Percentiles rank a stretch among this genome's conserved stretches.
phyloP scores from a whole-genome alignment of 1,284 basidiomycete genomes.

The Heterobasidion parviporum region DNA sequence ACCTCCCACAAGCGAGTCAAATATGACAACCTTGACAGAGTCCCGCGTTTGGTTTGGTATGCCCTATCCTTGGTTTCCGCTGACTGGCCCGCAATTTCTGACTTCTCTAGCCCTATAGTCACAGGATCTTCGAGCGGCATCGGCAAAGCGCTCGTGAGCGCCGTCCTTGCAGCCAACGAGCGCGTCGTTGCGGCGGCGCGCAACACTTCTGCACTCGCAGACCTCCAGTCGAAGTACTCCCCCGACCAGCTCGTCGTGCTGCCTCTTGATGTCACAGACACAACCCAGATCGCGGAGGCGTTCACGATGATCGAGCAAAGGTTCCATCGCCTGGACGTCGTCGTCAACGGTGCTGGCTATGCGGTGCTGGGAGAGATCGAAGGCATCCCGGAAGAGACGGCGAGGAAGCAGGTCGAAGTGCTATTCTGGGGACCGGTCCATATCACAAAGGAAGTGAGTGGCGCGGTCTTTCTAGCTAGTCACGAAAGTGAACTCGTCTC shows the following conservation, averaged over 20 bases:
- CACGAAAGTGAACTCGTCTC: neutral
- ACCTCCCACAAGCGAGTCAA: no score
- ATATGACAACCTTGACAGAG: no score
- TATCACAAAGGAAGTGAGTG: slow-evolving; percentile 14
- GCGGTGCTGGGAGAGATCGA: slow-evolving; percentile 8
- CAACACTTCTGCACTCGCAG: neutral
- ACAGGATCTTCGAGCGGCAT: neutral
- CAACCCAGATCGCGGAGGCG: neutral
- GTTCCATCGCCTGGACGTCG: neutral
- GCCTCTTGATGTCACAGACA: neutral
- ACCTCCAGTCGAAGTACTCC: neutral
- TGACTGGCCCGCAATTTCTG: no score
- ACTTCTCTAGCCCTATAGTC: neutral
- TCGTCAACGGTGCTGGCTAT: neutral
- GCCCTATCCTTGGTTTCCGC: no score
- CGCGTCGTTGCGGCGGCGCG: neutral
- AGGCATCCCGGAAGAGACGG: slow-evolving; percentile 14
- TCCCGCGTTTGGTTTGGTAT: no score
- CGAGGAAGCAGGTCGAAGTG: slow-evolving; percentile 15
- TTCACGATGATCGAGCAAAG: neutral
- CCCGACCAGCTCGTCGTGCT: neutral
- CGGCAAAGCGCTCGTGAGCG: neutral
- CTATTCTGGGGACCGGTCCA: slow-evolving; percentile 19
- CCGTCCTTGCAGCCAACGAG: neutral
- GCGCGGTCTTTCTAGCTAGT: neutral